Evolutionary conservation across 208 protist genomes (phyloP).

Genomic region (Trypanosoma avium): DNA sequence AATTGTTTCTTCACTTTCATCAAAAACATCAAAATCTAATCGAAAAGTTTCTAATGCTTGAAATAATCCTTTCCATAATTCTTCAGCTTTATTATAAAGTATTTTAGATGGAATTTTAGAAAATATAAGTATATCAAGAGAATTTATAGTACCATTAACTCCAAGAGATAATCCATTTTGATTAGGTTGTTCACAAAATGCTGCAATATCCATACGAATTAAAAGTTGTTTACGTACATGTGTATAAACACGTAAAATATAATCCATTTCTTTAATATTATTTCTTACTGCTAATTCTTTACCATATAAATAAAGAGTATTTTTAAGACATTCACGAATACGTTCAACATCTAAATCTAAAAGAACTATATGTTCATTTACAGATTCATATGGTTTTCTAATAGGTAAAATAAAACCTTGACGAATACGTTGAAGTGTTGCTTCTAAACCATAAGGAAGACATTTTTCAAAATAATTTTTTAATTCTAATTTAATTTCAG

Average conservation of each 20-base stretch:
- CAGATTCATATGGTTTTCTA: constrained; percentile 18
- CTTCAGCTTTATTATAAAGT: neutral
- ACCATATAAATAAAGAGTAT: constrained; percentile 13
- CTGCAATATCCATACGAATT: constrained; percentile 25
- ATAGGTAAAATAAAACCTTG: constrained; percentile 22
- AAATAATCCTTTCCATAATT: constrained; percentile 20
- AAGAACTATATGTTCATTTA: constrained; percentile 29
- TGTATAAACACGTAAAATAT: constrained; percentile 14
- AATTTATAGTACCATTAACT: constrained; percentile 25
- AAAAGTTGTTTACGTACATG: constrained; percentile 22
- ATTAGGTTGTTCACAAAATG: constrained; percentile 23
- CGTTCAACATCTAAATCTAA: constrained; percentile 24
- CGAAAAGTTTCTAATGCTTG: constrained; percentile 16
- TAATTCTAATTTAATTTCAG: constrained; percentile 12
- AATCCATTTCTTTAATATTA: constrained; percentile 24
- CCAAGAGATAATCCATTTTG: constrained; percentile 19
- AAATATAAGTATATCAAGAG: neutral
- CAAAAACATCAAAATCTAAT: constrained; percentile 31
- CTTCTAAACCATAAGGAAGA: constrained; percentile 22
- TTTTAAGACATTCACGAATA: constrained; percentile 19
- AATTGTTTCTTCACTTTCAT: constrained; percentile 28
- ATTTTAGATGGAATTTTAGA: neutral
- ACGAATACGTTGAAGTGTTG: constrained; percentile 14
- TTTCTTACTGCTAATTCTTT: constrained; percentile 17
- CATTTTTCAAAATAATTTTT: constrained; percentile 11